These are phyloP conservation scores for Suillus tomentosus DNA, from an alignment of 768 basidiomycete genomes.

Conservation along the genomic window DNA sequence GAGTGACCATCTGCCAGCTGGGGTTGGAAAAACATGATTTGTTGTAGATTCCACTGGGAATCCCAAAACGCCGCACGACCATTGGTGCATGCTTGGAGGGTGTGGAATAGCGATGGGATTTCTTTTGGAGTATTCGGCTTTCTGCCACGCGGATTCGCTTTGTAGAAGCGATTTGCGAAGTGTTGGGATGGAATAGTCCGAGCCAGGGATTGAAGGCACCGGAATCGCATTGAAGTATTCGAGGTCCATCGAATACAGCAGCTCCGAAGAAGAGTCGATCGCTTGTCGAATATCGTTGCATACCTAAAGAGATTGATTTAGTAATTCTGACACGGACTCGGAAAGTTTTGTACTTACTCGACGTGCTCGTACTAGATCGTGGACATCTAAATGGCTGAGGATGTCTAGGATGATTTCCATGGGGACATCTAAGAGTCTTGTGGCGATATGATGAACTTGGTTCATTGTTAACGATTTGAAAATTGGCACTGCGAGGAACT, in stretches of 20 bases:
- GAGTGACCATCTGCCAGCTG: not conserved
- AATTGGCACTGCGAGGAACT: not conserved
- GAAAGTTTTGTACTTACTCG: not conserved
- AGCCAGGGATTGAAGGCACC: not conserved
- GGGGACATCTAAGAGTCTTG: not conserved
- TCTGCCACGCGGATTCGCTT: not conserved
- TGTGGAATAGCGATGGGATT: not conserved
- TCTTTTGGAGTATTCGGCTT: not conserved
- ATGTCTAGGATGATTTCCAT: not conserved
- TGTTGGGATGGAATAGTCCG: not conserved
- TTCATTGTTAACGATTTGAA: not conserved
- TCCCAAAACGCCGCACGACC: not conserved
- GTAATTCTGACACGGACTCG: too few relatives aligned
- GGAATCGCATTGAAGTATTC: not conserved
- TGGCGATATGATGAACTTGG: not conserved
- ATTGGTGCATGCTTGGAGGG: not conserved
- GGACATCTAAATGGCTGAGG: not conserved
- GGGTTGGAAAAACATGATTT: not conserved
- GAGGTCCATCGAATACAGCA: not conserved
- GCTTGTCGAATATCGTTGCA: not conserved
- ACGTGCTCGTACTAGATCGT: constrained; percentile 1
- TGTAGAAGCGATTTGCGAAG: not conserved
- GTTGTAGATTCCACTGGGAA: not conserved
- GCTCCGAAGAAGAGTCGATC: not conserved
- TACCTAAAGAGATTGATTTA: not conserved